phyloP scores from a whole-genome alignment of 306 rosid genomes.

The Crataegus laevigata region DNA sequence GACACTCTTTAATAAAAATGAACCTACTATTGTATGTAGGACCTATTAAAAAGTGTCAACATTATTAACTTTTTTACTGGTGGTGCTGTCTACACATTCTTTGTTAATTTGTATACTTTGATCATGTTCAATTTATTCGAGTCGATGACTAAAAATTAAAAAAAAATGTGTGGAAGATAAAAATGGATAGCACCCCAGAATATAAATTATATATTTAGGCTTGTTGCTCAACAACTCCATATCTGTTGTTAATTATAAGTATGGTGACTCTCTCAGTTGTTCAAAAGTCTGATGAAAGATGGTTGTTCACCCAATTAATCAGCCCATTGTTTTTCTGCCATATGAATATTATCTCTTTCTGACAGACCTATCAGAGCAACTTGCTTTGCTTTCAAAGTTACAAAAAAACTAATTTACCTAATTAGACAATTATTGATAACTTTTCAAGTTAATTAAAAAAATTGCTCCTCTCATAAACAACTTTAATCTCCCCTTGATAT shows the following conservation, averaged over 20 bases:
- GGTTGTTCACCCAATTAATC: neutral
- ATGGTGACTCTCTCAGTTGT: neutral
- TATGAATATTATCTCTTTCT: neutral
- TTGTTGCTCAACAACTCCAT: no score
- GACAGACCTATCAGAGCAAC: conserved; percentile 16
- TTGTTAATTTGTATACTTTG: no score
- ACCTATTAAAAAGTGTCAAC: no score
- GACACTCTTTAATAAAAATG: no score
- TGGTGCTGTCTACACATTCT: no score
- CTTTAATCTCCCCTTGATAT: neutral
- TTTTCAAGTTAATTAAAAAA: conserved; percentile 19
- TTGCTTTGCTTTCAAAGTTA: conserved; percentile 31
- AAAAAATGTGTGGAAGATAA: no score
- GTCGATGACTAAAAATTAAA: accelerated
- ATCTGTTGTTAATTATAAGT: neutral
- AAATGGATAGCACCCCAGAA: no score
- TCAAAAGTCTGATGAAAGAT: neutral
- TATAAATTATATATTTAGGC: no score
- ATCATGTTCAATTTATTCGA: no score
- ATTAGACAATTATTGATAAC: conserved; percentile 23
- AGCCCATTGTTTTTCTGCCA: conserved; percentile 8
- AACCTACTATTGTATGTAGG: no score
- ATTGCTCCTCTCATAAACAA: conserved; percentile 1
- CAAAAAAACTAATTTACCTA: neutral
- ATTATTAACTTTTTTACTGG: no score